Conservation (phyloP, 805 yeast species). For the Nakazawaea molendinolei region DNA sequence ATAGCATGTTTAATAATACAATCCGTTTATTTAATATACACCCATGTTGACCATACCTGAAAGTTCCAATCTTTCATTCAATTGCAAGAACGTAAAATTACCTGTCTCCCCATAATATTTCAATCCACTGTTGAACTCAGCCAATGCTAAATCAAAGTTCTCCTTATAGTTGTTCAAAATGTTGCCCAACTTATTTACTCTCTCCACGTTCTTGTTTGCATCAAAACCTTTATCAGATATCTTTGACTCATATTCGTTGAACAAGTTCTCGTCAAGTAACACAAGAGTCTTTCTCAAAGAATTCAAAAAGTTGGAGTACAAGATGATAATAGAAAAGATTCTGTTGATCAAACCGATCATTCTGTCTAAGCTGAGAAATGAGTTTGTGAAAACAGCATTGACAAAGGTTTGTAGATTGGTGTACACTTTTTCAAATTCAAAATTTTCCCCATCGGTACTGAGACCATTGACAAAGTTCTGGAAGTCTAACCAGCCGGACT, state of each 20-base stretch:
- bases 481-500: constrained; percentile 43
- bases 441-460: neutral
- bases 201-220: constrained; percentile 28
- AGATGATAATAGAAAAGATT: constrained; percentile 39
- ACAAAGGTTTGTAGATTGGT: constrained; percentile 47
- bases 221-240: constrained; percentile 33
- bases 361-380: constrained; percentile 55
- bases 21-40: too few relatives aligned
- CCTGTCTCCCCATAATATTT: constrained; percentile 44
- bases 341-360: constrained; percentile 40
- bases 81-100: constrained; percentile 34
- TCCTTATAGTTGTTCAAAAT: constrained; percentile 36
- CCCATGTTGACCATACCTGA: constrained; percentile 1
- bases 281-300: constrained; percentile 51
- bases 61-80: constrained; percentile 36
- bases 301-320: constrained; percentile 40
- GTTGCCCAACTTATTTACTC: constrained; percentile 33
- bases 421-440: constrained; percentile 36
- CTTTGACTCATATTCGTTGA: constrained; percentile 30
- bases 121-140: constrained; percentile 39
- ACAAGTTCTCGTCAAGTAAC: constrained; percentile 40
- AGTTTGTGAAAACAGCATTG: constrained; percentile 57
- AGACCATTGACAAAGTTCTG: constrained; percentile 7
- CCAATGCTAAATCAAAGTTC: constrained; percentile 36
- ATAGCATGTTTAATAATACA: too few relatives aligned